Evolutionary conservation across 2,329 filamentous ascomycete species (phyloP), one percentile per base, ranked within the genome.

Genomic region (Phaeomoniella chlamydospora): DNA sequence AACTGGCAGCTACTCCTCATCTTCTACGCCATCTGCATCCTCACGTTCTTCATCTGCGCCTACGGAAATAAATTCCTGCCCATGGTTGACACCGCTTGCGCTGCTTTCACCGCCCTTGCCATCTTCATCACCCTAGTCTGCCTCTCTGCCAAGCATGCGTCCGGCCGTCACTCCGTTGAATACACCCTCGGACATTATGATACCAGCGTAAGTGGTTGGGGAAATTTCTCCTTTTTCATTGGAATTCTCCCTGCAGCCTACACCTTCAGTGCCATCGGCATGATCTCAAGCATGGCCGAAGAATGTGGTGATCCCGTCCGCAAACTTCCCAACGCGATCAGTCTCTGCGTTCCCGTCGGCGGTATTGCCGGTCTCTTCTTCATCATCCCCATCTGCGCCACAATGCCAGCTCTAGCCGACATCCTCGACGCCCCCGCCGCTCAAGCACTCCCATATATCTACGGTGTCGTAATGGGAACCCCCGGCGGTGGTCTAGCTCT

Each of bases 1-100:
- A 51, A 62, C 17, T 85, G 78, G 64, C 78, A 85, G 53, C 62
- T 80, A 13, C 74, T 80, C 39, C 61, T 85, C 15, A 74, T 83
- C 43, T 84, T 85, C 58, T 68, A 81, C 45, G 77, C 61, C 34
- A 65, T 84, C 43, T 81, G 76, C 14, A 46, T 84, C 1, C 45
- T 75, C 14, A 76, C 72, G 41, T 74, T 83, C 43, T 49, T 70
- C 32, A 71, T 83, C 37, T 83, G 78, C 42, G 63, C 72, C 1
- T 67, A 81, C 26, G 73, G 72, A 31, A 84, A 85, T 54, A 66
- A 62, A 18, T 79, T 71, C 56, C 63, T 86, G 22, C 80, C 77
- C 0, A 56, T 68, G 44, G 64, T 77, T 2, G 73, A 79, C 46
- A 74, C 67, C 1, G 58, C 70, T 34, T 73, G 68, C 37, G 68